These are phyloP conservation scores for Venturia pyrina DNA, from an alignment of 2,329 filamentous ascomycete genomes.

Conservation along the genomic window DNA sequence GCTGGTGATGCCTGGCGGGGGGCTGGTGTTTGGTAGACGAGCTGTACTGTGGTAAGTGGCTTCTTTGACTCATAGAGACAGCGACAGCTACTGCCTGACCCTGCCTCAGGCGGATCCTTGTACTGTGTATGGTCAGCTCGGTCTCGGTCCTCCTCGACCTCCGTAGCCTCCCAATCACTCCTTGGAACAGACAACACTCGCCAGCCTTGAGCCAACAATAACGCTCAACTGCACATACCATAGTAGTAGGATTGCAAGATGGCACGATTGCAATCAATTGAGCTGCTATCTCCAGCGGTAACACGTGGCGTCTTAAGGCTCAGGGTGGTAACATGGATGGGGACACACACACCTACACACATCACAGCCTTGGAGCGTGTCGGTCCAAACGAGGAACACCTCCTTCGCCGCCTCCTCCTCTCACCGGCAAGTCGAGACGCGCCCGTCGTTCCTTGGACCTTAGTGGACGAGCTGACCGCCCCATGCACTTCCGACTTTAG, in stretches of 20 bases:
- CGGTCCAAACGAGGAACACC: neutral
- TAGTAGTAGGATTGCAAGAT: too few relatives aligned
- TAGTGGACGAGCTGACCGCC: neutral
- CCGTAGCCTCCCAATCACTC: neutral
- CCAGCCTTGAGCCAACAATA: neutral
- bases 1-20: neutral
- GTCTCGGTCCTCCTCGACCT: neutral
- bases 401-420: neutral
- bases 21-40: neutral
- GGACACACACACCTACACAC: neutral
- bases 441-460: neutral
- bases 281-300: neutral
- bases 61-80: neutral
- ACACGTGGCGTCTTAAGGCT: neutral
- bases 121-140: neutral
- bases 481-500: neutral
- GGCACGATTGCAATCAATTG: neutral
- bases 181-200: neutral
- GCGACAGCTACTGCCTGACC: too few relatives aligned
- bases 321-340: neutral
- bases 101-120: constrained; percentile 1
- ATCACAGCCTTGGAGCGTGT: neutral
- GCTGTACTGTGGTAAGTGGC: neutral
- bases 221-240: neutral
- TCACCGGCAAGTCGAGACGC: neutral